These are phyloP conservation scores for Penicillium sp. DNA, from an alignment of 2,329 filamentous ascomycete species.

Conservation along the genomic window DNA sequence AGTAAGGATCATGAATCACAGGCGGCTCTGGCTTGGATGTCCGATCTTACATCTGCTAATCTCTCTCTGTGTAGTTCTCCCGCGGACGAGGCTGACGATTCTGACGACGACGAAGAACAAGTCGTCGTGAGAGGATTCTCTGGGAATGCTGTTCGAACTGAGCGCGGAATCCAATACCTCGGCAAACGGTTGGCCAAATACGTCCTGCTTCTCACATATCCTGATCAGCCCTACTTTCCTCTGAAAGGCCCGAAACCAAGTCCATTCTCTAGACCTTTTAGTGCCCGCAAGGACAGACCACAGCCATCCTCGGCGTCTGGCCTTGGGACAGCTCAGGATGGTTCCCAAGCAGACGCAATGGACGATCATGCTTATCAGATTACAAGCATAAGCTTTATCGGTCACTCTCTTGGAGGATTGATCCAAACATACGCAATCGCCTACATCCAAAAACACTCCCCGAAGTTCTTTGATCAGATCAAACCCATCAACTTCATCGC, in stretches of 20 bases:
- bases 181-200: slow-evolving; percentile 93
- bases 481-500: slow-evolving; percentile 87
- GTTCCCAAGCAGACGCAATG: slow-evolving; percentile 42
- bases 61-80: neutral
- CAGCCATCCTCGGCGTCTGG: slow-evolving; percentile 35
- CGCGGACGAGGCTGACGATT: slow-evolving; percentile 21
- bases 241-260: slow-evolving; percentile 55
- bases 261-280: slow-evolving; percentile 51
- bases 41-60: neutral
- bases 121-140: slow-evolving; percentile 88
- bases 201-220: slow-evolving; percentile 85
- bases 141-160: slow-evolving; percentile 86
- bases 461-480: slow-evolving; percentile 83
- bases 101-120: slow-evolving; percentile 62
- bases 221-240: slow-evolving; percentile 86
- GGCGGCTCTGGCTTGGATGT: neutral
- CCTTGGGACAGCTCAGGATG: slow-evolving; percentile 24
- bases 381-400: slow-evolving; percentile 93
- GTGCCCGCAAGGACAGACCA: slow-evolving; percentile 35
- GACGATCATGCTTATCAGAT: slow-evolving; percentile 68
- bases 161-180: slow-evolving; percentile 94
- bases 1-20: neutral
- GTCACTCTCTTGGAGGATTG: slow-evolving; percentile 85
- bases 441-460: slow-evolving; percentile 95
- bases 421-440: slow-evolving; percentile 93